Base-by-base conservation (phyloP, 2,329 filamentous ascomycete genomes). In the Furcasterigmium furcatum region DNA sequence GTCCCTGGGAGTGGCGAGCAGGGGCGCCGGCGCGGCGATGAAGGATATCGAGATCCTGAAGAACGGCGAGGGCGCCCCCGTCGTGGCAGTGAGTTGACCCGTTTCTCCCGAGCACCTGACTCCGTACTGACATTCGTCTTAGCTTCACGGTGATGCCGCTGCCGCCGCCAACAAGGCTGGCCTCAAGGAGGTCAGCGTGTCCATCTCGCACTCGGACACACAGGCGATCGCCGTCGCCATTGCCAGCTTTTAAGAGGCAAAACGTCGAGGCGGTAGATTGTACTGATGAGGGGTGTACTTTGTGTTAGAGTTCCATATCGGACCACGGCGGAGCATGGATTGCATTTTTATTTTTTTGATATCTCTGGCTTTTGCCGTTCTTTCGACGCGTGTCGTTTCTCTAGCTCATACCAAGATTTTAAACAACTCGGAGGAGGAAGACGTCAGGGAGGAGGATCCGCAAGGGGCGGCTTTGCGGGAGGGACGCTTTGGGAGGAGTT, bases 191-290 rank as follows among this genome's bases (percentile, higher is more conserved):
- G 85, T 97, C 53, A 92, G 79, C 54, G 87, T 99, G 56, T 96
- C 91, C 62, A 96, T 99, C 62, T 96, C 92, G 58, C 95, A 99
- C 71, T 94, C 88, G 32, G 92, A 97, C 57, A 85, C 79, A 48
- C 94, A 99, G 70, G 91, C 94, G 50, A 91, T 97, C 60, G 92
- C 94, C 38, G 88, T 99, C 59, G 94, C 95, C 2, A 87, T 95
- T 49, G 86, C 91, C 45, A 85, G 82, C 46, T 87, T 94, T 61
- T 91, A 80, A 64, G 48, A 22, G 21, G 7, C 24, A 7, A 27
- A 12, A 12, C 24, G 30, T 30, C 35, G 35, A 44, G 7, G n/a
- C 12, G 34, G 18, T 36, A 18, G 34, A 36, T 4, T 36, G 34
- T 36, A 36, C 18, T 36, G 34, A 18, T 36, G 16, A 27, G 16